phyloP scores from a whole-genome alignment of 2,329 filamentous ascomycete genomes.

The Fusarium paranaense region DNA sequence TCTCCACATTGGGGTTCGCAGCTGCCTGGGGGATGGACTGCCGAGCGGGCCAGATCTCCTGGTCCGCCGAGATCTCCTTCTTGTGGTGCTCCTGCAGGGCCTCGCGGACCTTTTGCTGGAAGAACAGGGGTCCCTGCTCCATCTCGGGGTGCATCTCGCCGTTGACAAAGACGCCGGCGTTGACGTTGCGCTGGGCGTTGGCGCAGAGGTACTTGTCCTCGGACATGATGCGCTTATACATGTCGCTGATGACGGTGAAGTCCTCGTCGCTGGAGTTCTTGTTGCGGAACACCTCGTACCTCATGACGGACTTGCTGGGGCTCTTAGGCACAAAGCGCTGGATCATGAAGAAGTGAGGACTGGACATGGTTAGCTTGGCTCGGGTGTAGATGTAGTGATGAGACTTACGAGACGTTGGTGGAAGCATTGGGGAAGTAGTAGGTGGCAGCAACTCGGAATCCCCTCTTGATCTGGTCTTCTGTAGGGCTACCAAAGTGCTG shows the following conservation, averaged over 20 bases:
- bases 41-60: slow-evolving; percentile 65
- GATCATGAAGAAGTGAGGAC: slow-evolving; percentile 73
- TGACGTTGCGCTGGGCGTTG: slow-evolving; percentile 70
- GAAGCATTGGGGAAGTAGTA: slow-evolving; percentile 65
- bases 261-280: slow-evolving; percentile 69
- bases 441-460: slow-evolving; percentile 58
- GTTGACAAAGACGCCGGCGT: slow-evolving; percentile 70
- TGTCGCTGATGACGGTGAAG: slow-evolving; percentile 66
- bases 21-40: slow-evolving; percentile 48
- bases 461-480: slow-evolving; percentile 60
- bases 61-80: slow-evolving; percentile 56
- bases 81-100: slow-evolving; percentile 60
- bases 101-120: slow-evolving; percentile 64
- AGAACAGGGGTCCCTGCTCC: slow-evolving; percentile 69
- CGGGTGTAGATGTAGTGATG: background rate
- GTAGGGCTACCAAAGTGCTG: slow-evolving; percentile 62
- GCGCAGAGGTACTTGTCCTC: slow-evolving; percentile 74
- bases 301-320: slow-evolving; percentile 64
- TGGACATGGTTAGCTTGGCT: slow-evolving; percentile 35
- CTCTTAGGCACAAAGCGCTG: slow-evolving; percentile 70
- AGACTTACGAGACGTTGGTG: slow-evolving; percentile 61
- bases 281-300: slow-evolving; percentile 73
- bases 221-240: slow-evolving; percentile 73
- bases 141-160: slow-evolving; percentile 71
- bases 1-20: slow-evolving; percentile 34